Evolutionary conservation across 2,329 filamentous ascomycete species (phyloP).

Genomic region (Juglanconis juglandina): DNA sequence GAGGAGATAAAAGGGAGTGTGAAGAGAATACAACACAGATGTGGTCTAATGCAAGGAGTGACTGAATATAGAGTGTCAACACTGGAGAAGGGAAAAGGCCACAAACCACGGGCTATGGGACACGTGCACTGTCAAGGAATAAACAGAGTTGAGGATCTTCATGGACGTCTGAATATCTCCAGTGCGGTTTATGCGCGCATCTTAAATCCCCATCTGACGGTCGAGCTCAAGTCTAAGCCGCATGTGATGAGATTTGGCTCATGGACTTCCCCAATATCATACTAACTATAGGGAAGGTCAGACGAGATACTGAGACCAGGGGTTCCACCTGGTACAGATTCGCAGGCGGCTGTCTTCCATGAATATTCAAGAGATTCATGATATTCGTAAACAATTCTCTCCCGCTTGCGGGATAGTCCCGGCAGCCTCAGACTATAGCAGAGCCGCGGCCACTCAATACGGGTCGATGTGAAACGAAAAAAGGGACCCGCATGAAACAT

Average conservation of each 20-base stretch:
- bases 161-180: neutral
- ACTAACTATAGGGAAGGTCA: neutral
- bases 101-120: neutral
- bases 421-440: neutral
- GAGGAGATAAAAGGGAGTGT: neutral
- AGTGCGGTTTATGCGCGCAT: neutral
- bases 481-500: neutral
- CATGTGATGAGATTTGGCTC: neutral
- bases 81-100: neutral
- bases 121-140: neutral
- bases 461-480: neutral
- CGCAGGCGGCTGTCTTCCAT: neutral
- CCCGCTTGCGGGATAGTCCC: neutral
- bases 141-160: neutral
- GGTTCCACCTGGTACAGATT: neutral
- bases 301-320: neutral
- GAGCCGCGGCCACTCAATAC: neutral
- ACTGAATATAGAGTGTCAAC: slow-evolving; percentile 1
- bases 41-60: neutral
- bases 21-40: neutral
- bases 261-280: neutral
- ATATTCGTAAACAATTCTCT: neutral
- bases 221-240: neutral
- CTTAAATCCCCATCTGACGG: neutral
- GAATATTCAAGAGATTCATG: neutral